phyloP scores from a whole-genome alignment of 192 early-diverging fungal genomes.

The Entomortierella parvispora region DNA sequence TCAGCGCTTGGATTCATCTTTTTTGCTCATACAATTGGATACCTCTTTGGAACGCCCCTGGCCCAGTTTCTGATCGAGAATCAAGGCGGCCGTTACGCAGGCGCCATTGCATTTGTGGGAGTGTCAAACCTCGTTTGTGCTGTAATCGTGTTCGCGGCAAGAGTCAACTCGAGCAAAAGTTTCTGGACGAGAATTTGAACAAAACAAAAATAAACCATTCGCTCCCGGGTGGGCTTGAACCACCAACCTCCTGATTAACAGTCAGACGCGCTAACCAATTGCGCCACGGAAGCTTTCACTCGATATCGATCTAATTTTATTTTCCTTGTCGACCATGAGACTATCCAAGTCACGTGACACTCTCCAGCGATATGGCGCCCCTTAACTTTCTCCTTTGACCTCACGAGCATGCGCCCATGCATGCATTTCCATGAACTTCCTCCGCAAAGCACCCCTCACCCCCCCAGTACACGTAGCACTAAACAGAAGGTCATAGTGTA shows the following conservation, averaged over 20 bases:
- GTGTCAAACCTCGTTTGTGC: slow-evolving; percentile 10
- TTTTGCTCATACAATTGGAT: slow-evolving; percentile 26
- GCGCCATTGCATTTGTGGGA: slow-evolving; percentile 21
- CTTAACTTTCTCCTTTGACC: no score
- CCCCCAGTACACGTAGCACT: no score
- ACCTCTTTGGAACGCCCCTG: slow-evolving; percentile 20
- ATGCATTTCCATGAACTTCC: no score
- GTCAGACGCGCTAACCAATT: slow-evolving; percentile 59
- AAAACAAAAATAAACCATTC: slow-evolving; percentile 19
- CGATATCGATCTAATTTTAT: no score
- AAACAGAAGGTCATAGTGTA: no score
- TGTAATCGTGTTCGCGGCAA: background rate
- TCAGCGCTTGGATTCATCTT: slow-evolving; percentile 33
- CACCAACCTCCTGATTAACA: slow-evolving; percentile 70
- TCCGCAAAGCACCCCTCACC: no score
- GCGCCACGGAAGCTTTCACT: slow-evolving; percentile 12
- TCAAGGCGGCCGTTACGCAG: background rate
- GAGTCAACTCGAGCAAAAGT: background rate
- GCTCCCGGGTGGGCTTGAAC: slow-evolving; percentile 69
- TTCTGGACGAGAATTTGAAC: background rate
- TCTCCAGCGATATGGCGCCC: no score
- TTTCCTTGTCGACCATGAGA: no score
- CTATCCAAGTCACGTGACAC: no score
- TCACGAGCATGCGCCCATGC: no score
- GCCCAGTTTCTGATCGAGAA: slow-evolving; percentile 10